Percentiles rank a stretch among this genome's conserved stretches.
Conservation (phyloP, 306 rosid genomes). For the Mimosa pudica region DNA sequence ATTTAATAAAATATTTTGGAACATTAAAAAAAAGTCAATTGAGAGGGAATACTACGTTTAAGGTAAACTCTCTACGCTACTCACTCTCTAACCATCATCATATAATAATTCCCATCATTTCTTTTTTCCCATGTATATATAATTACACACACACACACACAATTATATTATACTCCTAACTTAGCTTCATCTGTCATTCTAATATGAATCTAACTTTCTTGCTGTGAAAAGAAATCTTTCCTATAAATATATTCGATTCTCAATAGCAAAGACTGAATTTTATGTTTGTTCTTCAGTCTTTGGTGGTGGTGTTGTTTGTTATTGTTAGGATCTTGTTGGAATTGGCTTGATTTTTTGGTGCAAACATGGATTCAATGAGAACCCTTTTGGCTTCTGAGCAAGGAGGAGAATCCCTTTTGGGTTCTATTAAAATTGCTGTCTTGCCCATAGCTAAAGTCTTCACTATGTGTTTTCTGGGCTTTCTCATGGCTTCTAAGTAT, state of each 20-base stretch:
- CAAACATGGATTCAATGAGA: constrained; percentile 39
- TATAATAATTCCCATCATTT: too few relatives aligned
- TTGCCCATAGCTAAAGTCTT: constrained; percentile 89
- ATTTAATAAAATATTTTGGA: too few relatives aligned
- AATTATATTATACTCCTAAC: too few relatives aligned
- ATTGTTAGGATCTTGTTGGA: not conserved
- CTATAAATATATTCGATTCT: not conserved
- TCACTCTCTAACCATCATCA: too few relatives aligned
- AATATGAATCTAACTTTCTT: not conserved
- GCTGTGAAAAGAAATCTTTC: not conserved
- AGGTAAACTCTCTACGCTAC: too few relatives aligned
- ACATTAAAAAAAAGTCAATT: too few relatives aligned
- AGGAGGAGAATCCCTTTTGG: constrained; percentile 71
- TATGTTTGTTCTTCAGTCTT: not conserved
- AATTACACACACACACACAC: too few relatives aligned
- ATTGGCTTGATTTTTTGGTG: not conserved
- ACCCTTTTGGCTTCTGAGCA: constrained; percentile 46
- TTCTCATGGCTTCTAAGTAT: constrained; percentile 95
- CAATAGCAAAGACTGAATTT: not conserved
- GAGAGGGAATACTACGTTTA: too few relatives aligned
- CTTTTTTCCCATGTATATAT: too few relatives aligned
- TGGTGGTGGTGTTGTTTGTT: too few relatives aligned
- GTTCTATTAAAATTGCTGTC: constrained; percentile 79
- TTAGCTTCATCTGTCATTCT: not conserved
- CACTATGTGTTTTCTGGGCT: constrained; percentile 84